Base-by-base conservation (phyloP, 2,329 filamentous ascomycete genomes). In the Apiospora malaysiana region DNA sequence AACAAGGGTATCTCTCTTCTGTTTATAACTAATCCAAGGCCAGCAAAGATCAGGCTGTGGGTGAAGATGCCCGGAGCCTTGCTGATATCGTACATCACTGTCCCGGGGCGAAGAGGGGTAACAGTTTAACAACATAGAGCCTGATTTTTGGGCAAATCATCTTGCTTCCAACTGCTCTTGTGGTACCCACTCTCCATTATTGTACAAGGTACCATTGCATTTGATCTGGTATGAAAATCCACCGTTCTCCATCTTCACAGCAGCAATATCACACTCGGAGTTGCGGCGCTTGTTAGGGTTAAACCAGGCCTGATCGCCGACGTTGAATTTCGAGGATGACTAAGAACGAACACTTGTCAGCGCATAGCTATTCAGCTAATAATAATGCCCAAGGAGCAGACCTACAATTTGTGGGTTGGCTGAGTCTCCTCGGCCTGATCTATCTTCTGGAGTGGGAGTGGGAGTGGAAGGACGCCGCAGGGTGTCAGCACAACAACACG, bases 201-300 rank as follows among this genome's bases (percentile, higher is more conserved):
- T 63, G 32, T 63, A 63, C 27, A 40, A 2, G 1, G 5, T 12
- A 8, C 9, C 25, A 4, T 32, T 32, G 25, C 10, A 2, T 32
- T 32, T 18, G 14, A 40, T 10, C 37, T 40, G 37, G 37, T 40
- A 40, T 40, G 37, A 40, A 40, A 5, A 10, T 10, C 5, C 37
- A 40, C 32, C 27, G 18, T 40, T 8, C 56, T 63, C 27, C 51
- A n/a, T 21, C 16, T 59, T 59, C 49, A 56, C 51, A 63, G 4
- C 27, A n/a, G 27, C 32, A 4, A 63, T 63, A 12, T 37, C 21
- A 7, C 21, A 9, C 4, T n/a, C 45, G 5, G 2, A 5, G 1
- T 2, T 16, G 0, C 12, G 4, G 3, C 4, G 27, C 7, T 7
- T 2, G 0, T 4, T 59, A 63, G 27, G 27, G 8, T 2, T 3